Evolutionary conservation across 2,329 filamentous ascomycete genomes (phyloP), one percentile per base, ranked within the genome.

Genomic region (Sarocladiaceae sp.): DNA sequence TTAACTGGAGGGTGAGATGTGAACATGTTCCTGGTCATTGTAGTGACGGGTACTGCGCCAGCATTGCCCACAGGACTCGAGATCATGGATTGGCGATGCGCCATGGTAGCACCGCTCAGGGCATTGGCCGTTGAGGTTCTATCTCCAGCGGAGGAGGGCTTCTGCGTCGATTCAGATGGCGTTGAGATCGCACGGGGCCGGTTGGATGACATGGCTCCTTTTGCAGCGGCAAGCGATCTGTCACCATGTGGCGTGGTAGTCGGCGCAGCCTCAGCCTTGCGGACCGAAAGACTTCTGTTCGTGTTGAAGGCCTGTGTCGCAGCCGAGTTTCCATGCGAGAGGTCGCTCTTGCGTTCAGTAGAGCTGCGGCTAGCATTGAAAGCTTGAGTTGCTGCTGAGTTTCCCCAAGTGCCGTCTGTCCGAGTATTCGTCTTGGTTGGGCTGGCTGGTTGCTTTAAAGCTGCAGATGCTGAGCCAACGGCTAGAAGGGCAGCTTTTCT

Each of bases 401-500:
- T 82, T 18, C 87, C 87, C 75, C 74, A 79, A 26, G 12, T 31
- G 10, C 60, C 60, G 5, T 68, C 63, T 10, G 66, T 66, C 2
- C 60, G 55, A 18, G 53, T 60, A 15, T 58, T 50, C 40, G 52
- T 51, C 40, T 53, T 58, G 37, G 49, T 33, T 13, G 50, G 53
- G 17, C 50, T 58, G 49, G 54, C 26, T 13, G 60, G 50, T 13
- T 49, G 58, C 53, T 62, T 68, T 31, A 65, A 57, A 13, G 64
- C 64, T 13, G 64, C 60, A 39, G 59, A 63, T 29, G 70, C 70
- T 12, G 70, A 72, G 2, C 65, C 66, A 23, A 69, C 65, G 17
- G 89, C 88, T 23, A 88, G 71, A 10, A 90, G 64, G 3, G 90
- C 90, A 46, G 90, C 89, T 64, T 87, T 89, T 49, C 87, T 84